These are phyloP conservation scores for Mycena vitilis DNA, from an alignment of 768 basidiomycete species.

Conservation along the genomic window DNA sequence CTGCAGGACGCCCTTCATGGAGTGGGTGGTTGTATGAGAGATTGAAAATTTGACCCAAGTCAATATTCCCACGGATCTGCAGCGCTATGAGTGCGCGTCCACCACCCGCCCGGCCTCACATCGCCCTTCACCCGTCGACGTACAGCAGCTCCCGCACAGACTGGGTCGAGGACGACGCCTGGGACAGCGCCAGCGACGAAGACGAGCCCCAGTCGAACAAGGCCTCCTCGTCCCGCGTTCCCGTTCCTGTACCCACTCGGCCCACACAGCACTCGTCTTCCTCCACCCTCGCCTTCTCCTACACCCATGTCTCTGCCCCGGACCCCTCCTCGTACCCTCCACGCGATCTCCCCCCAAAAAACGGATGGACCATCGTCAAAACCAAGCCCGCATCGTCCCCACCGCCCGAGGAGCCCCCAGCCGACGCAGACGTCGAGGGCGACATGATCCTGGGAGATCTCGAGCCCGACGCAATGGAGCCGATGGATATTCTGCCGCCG, in stretches of 20 bases:
- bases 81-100: constrained; percentile 64
- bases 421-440: constrained; percentile 76
- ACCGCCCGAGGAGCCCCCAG: constrained; percentile 42
- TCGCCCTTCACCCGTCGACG: constrained; percentile 68
- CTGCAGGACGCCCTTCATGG: too few relatives aligned
- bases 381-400: constrained; percentile 42
- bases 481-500: constrained; percentile 36
- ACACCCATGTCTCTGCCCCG: constrained; percentile 82
- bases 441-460: constrained; percentile 85
- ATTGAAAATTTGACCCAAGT: too few relatives aligned
- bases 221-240: constrained; percentile 62
- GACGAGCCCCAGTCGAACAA: constrained; percentile 56
- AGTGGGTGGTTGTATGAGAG: too few relatives aligned
- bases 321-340: constrained; percentile 82
- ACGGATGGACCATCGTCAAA: constrained; percentile 84
- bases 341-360: constrained; percentile 57
- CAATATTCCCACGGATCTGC: neutral
- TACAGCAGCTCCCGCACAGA: constrained; percentile 51
- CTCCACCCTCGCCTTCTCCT: constrained; percentile 80
- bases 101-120: constrained; percentile 80
- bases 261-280: constrained; percentile 62
- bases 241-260: constrained; percentile 53
- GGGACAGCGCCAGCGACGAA: constrained; percentile 76
- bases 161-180: constrained; percentile 89
- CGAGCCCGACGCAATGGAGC: constrained; percentile 62